phyloP scores from a whole-genome alignment of 139 green algal genomes.

The Closterium sp. region DNA sequence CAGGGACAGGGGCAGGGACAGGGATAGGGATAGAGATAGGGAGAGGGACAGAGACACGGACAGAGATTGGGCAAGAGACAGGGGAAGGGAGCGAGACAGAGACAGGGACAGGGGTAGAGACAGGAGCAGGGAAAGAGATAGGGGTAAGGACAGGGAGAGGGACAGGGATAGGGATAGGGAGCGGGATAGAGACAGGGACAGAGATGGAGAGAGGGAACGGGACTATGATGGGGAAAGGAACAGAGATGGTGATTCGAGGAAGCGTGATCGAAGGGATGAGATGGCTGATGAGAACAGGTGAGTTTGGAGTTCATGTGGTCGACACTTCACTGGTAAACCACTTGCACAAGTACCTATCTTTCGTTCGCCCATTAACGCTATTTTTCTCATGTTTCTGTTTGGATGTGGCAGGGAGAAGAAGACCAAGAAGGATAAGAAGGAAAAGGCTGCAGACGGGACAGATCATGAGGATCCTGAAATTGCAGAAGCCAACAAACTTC shows the following conservation, averaged over 20 bases:
- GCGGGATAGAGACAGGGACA: not conserved
- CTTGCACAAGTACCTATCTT: no score
- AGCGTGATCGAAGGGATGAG: not conserved
- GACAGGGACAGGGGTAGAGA: not conserved
- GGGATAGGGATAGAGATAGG: not conserved
- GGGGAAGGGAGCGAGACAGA: not conserved
- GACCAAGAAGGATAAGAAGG: slow-evolving; percentile 40
- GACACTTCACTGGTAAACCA: no score
- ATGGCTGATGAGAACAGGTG: not conserved
- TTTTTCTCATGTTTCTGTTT: not conserved
- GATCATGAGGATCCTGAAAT: slow-evolving; percentile 57
- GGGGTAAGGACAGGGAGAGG: not conserved
- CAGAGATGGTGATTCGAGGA: not conserved
- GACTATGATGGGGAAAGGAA: not conserved
- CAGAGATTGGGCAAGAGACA: not conserved
- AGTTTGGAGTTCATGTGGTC: not conserved
- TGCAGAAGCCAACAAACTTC: slow-evolving; percentile 67
- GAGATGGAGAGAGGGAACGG: not conserved
- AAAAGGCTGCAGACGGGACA: slow-evolving; percentile 34
- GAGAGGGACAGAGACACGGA: slow-evolving; percentile 22
- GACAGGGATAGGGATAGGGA: not conserved
- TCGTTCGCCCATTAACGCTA: not conserved
- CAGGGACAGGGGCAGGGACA: slow-evolving; percentile 13
- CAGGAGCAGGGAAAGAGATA: not conserved
- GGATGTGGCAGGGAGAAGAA: not conserved